Conservation (phyloP, 1,284 basidiomycete genomes). For the Moniliella sp. region DNA sequence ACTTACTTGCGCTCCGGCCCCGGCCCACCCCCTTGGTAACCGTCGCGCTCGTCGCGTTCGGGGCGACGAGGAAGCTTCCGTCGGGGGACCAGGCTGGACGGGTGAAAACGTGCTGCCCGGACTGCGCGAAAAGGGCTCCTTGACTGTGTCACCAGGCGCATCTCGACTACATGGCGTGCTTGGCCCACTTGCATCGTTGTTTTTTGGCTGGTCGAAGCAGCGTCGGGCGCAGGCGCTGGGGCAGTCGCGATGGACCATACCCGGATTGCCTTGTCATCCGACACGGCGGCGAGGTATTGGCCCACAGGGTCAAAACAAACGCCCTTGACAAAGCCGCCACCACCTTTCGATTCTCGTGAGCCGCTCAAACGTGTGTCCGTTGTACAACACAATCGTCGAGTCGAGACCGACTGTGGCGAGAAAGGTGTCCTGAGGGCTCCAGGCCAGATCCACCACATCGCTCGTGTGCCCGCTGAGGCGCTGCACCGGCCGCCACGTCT, state of each 20-base stretch:
- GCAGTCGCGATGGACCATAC: slow-evolving; percentile 75
- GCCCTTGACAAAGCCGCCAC: slow-evolving; percentile 91
- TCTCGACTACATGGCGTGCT: too few species aligned
- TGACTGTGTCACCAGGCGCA: slow-evolving; percentile 50
- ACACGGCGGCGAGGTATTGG: slow-evolving; percentile 57
- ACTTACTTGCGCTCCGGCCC: too few species aligned
- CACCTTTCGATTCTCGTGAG: slow-evolving; percentile 61
- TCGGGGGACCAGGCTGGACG: slow-evolving; percentile 94
- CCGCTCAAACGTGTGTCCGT: slow-evolving; percentile 20
- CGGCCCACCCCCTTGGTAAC: too few species aligned
- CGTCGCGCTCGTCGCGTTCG: slow-evolving; percentile 93
- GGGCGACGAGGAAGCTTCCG: slow-evolving; percentile 85
- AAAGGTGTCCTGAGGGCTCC: slow-evolving; percentile 56
- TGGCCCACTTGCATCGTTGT: too few species aligned
- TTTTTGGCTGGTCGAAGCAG: too few species aligned
- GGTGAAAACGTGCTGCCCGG: slow-evolving; percentile 86
- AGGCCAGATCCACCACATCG: slow-evolving; percentile 84
- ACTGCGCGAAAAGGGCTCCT: slow-evolving; percentile 73
- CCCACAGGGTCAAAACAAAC: slow-evolving; percentile 96
- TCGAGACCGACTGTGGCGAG: slow-evolving; percentile 85
- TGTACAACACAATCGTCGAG: slow-evolving; percentile 71
- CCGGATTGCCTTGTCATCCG: slow-evolving; percentile 83
- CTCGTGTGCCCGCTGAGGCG: slow-evolving; percentile 59
- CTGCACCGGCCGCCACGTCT: slow-evolving; percentile 83
- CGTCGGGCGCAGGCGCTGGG: too few species aligned